These are phyloP conservation scores for Groenewaldozyma auringiensis DNA, from an alignment of 1,139 yeast genomes.

Conservation along the genomic window DNA sequence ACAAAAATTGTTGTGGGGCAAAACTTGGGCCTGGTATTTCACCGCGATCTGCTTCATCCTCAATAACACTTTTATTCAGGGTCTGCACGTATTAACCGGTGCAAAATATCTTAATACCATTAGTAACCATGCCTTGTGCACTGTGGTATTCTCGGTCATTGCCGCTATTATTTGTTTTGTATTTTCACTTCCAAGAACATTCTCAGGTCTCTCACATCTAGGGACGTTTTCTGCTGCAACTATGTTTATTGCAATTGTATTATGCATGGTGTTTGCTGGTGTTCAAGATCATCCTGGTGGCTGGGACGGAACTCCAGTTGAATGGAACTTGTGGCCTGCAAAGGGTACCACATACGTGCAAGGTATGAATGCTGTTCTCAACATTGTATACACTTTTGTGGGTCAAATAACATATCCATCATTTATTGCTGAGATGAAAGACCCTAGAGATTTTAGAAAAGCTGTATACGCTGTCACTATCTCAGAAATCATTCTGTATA, in stretches of 20 bases:
- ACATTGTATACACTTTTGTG: conserved; percentile 55
- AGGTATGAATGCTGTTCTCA: conserved; percentile 50
- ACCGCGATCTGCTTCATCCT: conserved; percentile 48
- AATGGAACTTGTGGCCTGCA: conserved; percentile 43
- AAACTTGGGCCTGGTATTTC: conserved; percentile 48
- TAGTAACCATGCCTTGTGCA: conserved; percentile 41
- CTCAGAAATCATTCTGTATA: conserved; percentile 43
- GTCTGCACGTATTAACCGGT: conserved; percentile 52
- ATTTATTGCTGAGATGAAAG: conserved; percentile 52
- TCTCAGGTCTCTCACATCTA: conserved; percentile 43
- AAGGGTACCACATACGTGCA: conserved; percentile 46
- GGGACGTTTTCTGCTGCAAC: conserved; percentile 49
- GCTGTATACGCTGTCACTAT: conserved; percentile 47
- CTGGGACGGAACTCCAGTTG: conserved; percentile 36
- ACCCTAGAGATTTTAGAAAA: conserved; percentile 51
- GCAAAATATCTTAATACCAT: conserved; percentile 54
- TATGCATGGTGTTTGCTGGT: conserved; percentile 49
- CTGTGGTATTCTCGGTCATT: conserved; percentile 45
- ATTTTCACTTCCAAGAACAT: conserved; percentile 49
- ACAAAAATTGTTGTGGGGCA: conserved; percentile 47
- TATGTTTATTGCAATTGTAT: conserved; percentile 49
- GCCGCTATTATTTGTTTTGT: conserved; percentile 42
- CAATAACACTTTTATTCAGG: conserved; percentile 51
- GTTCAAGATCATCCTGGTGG: conserved; percentile 43
- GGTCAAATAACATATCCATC: conserved; percentile 60